These are phyloP conservation scores for Talaromyces sp. DNA, from an alignment of 2,329 filamentous ascomycete species.

Conservation along the genomic window DNA sequence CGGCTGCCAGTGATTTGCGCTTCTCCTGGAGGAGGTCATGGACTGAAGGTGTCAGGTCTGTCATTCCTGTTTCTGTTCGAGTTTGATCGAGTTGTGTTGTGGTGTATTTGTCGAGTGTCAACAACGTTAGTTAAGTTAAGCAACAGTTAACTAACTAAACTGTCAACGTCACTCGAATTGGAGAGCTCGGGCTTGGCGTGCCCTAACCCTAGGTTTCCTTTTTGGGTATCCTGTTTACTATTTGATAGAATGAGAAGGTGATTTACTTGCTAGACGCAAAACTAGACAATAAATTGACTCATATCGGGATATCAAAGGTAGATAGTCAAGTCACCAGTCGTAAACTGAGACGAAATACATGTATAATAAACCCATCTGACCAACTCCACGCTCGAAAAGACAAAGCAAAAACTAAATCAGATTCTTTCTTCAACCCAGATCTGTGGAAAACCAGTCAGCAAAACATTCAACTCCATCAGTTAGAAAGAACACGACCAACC, in stretches of 20 bases:
- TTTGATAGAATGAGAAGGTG: too few species aligned
- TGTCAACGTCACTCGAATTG: conserved; percentile 14
- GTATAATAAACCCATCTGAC: conserved; percentile 9
- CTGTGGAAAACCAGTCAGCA: conserved; percentile 3
- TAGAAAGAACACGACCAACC: conserved; percentile 52
- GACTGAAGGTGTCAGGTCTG: conserved; percentile 37
- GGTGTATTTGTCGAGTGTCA: not conserved
- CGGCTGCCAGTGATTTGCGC: conserved; percentile 9
- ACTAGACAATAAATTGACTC: not conserved
- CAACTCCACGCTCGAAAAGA: conserved; percentile 11
- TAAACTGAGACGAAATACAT: not conserved
- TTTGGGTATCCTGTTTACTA: not conserved
- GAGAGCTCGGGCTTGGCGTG: conserved; percentile 11
- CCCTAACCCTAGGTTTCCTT: not conserved
- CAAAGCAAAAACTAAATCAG: not conserved
- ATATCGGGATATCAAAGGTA: conserved; percentile 6
- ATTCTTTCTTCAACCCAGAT: conserved; percentile 20
- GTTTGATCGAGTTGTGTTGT: not conserved
- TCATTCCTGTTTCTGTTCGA: conserved; percentile 25
- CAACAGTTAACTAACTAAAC: too few species aligned
- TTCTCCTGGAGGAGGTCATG: conserved; percentile 30
- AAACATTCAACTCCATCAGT: not conserved
- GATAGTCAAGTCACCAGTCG: not conserved
- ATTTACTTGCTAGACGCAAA: not conserved
- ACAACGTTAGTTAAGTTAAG: too few species aligned